These are phyloP conservation scores for Rhododendron mucronatum DNA, from an alignment of 148 eudicot genomes.

Conservation along the genomic window DNA sequence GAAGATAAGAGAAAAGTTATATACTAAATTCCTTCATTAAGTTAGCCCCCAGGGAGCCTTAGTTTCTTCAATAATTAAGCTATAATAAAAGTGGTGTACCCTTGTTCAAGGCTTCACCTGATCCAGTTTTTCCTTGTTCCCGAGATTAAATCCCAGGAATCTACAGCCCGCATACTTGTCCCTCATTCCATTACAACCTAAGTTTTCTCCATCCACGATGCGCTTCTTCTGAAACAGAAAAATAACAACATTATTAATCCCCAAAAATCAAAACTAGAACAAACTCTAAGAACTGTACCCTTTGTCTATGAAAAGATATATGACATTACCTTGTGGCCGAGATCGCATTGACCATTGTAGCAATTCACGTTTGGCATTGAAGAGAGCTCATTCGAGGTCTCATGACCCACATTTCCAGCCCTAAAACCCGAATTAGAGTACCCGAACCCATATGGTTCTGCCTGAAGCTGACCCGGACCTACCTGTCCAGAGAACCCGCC, in stretches of 20 bases:
- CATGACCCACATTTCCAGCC: slow-evolving; percentile 10
- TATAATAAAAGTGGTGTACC: neutral
- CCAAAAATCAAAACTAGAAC: neutral
- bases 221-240: slow-evolving; percentile 21
- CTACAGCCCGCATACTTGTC: neutral
- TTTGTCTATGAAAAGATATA: neutral
- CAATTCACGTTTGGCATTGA: slow-evolving; percentile 41
- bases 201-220: slow-evolving; percentile 13
- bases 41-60: neutral
- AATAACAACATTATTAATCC: neutral
- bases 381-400: slow-evolving; percentile 47
- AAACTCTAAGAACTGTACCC: neutral
- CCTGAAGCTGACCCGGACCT: neutral
- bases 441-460: slow-evolving; percentile 15
- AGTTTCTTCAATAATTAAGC: neutral
- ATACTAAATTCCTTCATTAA: neutral
- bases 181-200: slow-evolving; percentile 8
- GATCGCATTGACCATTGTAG: neutral
- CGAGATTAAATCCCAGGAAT: slow-evolving; percentile 14
- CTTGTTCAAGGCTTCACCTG: slow-evolving; percentile 3
- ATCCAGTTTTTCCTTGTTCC: neutral
- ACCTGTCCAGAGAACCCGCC: neutral
- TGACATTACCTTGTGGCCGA: slow-evolving; percentile 23
- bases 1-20: too few species aligned
- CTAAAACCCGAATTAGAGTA: neutral